These are phyloP conservation scores for Yarrowia hollandica DNA, from an alignment of 805 yeast species.

Conservation along the genomic window DNA sequence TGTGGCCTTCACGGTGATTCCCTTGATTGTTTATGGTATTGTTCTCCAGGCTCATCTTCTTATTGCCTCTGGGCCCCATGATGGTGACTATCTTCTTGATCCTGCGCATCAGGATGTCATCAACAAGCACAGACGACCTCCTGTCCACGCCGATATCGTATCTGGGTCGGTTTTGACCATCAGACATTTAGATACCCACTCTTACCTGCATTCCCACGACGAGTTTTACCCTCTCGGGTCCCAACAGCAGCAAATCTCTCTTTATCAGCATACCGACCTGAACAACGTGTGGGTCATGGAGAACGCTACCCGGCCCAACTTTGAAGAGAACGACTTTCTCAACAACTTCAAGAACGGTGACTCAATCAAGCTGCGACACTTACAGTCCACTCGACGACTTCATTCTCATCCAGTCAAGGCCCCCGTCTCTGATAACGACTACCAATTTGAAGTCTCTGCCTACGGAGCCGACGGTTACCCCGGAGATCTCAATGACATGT, in stretches of 20 bases:
- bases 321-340: slow-evolving; percentile 39
- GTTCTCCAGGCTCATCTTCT: slow-evolving; percentile 52
- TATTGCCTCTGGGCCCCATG: slow-evolving; percentile 42
- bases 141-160: slow-evolving; percentile 53
- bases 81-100: slow-evolving; percentile 53
- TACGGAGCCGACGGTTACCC: slow-evolving; percentile 53
- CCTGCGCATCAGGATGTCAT: slow-evolving; percentile 57
- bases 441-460: slow-evolving; percentile 42
- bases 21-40: slow-evolving; percentile 51
- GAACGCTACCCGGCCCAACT: slow-evolving; percentile 31
- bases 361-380: slow-evolving; percentile 47
- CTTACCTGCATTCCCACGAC: slow-evolving; percentile 68
- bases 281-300: slow-evolving; percentile 71
- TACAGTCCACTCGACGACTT: slow-evolving; percentile 33
- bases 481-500: slow-evolving; percentile 60
- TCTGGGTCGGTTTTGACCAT: slow-evolving; percentile 66
- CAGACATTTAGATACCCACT: slow-evolving; percentile 60
- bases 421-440: slow-evolving; percentile 35
- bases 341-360: slow-evolving; percentile 49
- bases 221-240: slow-evolving; percentile 55
- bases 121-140: slow-evolving; percentile 37
- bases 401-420: slow-evolving; percentile 35
- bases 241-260: slow-evolving; percentile 65
- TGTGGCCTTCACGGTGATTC: slow-evolving; percentile 46
- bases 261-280: slow-evolving; percentile 54